Base-by-base conservation (phyloP, 306 rosid genomes). In the Castanea sativa region DNA sequence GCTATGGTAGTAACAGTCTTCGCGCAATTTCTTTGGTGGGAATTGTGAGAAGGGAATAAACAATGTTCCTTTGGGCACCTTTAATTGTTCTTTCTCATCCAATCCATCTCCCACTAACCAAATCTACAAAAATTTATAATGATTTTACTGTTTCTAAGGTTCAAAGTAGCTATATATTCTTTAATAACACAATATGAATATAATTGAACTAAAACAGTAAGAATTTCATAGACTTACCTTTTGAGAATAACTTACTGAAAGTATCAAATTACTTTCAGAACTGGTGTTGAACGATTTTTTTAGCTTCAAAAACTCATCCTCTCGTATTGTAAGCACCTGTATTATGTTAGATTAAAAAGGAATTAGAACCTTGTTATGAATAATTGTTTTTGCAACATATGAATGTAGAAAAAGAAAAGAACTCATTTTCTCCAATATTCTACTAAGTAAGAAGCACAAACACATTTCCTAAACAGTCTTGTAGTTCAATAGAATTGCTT, bases 71-170 rank as follows among this genome's bases (percentile, higher is more conserved):
- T 90, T 88, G 73, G 89, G 86, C 63, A 94, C 97, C 52, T 76
- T 87, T n/a, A 69, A 10, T 3, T 94, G 98, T 83, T 94, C 94
- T 29, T 77, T 83, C 11, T 86, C 83, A 0, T 73, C 73, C 49
- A 83, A 14, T 65, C 89, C 85, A 25, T 89, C 92, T 76, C 94
- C 98, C 29, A 92, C 86, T 72, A 94, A 60, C 98, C 97, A 90
- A 76, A 87, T 76, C 97, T 90, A 60, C 71, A 75, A 51, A 71
- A 58, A 5, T 33, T 59, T 27, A 33, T 16, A 32, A 19, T 35
- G 21, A 30, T 29, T 15, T 30, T 29, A 30, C 45, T 64, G 1
- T 59, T 59, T 23, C 12, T 4, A 4, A 9, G 6, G 67, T 59
- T 23, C 25, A 12, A 27, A 11, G 33, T 49, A 2, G 53, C 15